Evolutionary conservation across 2,329 filamentous ascomycete species (phyloP).

Genomic region (Pestalotiopsis sp.): DNA sequence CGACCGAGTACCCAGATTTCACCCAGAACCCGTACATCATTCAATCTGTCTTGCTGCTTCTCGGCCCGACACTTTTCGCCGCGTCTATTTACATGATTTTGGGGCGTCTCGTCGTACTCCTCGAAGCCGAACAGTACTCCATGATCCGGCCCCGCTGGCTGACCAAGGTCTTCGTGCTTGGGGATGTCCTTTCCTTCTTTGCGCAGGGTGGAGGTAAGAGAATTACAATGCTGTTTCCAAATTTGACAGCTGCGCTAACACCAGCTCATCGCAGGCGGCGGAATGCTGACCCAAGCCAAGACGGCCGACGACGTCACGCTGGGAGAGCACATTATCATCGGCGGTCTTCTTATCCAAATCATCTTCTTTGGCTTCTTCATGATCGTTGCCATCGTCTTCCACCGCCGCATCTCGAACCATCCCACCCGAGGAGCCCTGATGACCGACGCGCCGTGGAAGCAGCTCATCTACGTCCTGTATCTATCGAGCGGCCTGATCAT

Average conservation of each 20-base stretch:
- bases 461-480: conserved; percentile 2
- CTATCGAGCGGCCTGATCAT: conserved; percentile 42
- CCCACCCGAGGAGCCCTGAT: conserved; percentile 29
- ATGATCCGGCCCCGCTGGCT: conserved; percentile 45
- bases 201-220: conserved; percentile 28
- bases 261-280: conserved; percentile 35
- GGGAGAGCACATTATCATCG: conserved; percentile 47
- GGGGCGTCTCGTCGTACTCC: conserved; percentile 39
- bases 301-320: conserved; percentile 28
- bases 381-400: conserved; percentile 46
- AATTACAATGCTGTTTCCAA: no score
- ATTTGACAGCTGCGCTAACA: background rate
- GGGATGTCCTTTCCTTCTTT: background rate
- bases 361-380: conserved; percentile 53
- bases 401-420: conserved; percentile 39
- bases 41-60: conserved; percentile 42
- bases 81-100: conserved; percentile 41
- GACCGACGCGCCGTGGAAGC: conserved; percentile 20
- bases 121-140: conserved; percentile 42
- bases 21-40: conserved; percentile 39
- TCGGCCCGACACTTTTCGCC: conserved; percentile 41
- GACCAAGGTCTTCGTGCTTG: conserved; percentile 51
- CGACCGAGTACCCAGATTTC: conserved; percentile 41
- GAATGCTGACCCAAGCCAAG: conserved; percentile 37
- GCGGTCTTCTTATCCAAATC: conserved; percentile 51